Percentiles rank a stretch among this genome's conserved stretches.
These are phyloP conservation scores for Globisporangium acanthophoron DNA, from an alignment of 352 stramenopile genomes.

Conservation along the genomic window DNA sequence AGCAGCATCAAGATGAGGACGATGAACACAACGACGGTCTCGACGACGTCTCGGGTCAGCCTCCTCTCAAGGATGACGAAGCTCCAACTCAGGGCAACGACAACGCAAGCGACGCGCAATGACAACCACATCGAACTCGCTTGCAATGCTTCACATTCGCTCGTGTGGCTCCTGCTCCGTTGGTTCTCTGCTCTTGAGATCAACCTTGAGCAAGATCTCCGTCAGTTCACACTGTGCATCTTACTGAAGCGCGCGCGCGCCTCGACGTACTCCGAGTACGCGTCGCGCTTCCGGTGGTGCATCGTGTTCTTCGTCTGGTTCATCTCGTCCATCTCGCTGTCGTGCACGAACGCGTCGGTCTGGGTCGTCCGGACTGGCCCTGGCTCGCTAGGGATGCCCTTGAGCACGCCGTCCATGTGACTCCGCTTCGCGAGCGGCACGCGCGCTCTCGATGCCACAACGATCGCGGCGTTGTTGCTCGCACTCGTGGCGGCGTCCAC, in stretches of 20 bases:
- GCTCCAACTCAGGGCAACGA: neutral
- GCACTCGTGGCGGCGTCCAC: slow-evolving; percentile 1
- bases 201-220: too few species aligned
- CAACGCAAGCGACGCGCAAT: neutral
- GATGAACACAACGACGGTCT: neutral
- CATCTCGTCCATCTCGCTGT: slow-evolving; percentile 73
- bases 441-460: slow-evolving; percentile 18
- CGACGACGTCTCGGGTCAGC: neutral
- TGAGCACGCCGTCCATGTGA: slow-evolving; percentile 75
- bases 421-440: slow-evolving; percentile 62
- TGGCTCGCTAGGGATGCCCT: slow-evolving; percentile 39
- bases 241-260: slow-evolving; percentile 85
- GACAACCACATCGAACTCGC: neutral
- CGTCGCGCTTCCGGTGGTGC: slow-evolving; percentile 76
- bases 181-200: too few species aligned
- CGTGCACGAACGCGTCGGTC: slow-evolving; percentile 52
- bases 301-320: slow-evolving; percentile 68
- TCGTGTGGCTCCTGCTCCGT: neutral
- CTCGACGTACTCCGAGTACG: slow-evolving; percentile 86
- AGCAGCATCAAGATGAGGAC: neutral
- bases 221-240: slow-evolving; percentile 83
- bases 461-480: slow-evolving; percentile 12
- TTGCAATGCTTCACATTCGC: neutral
- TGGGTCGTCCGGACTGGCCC: slow-evolving; percentile 33
- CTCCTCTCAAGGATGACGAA: neutral